These are phyloP conservation scores for Zea luxurians DNA, from an alignment of 176 grass and related monocot species.

Conservation along the genomic window DNA sequence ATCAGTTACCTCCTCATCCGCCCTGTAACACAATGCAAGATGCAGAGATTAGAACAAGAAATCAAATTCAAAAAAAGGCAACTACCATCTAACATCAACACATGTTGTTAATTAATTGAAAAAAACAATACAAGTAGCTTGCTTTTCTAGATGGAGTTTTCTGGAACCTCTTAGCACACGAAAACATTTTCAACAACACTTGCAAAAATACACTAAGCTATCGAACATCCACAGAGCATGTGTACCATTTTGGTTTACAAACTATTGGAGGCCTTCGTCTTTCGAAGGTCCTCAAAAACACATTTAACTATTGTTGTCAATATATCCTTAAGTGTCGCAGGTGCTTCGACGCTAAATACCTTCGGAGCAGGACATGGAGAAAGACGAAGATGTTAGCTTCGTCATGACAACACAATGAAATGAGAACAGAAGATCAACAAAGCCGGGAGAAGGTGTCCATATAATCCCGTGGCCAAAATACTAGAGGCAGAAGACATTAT, in stretches of 20 bases:
- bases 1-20: constrained; percentile 75
- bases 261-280: too few relatives aligned
- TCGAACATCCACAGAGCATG: background rate
- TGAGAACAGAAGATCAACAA: too few relatives aligned
- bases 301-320: too few relatives aligned
- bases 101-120: background rate
- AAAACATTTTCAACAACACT: constrained; percentile 8
- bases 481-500: too few relatives aligned
- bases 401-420: too few relatives aligned
- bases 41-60: constrained; percentile 11
- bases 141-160: background rate
- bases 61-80: background rate
- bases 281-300: too few relatives aligned
- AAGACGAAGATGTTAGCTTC: too few relatives aligned
- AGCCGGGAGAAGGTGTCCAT: too few relatives aligned
- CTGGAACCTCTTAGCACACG: background rate
- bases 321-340: too few relatives aligned
- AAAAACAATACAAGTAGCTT: background rate
- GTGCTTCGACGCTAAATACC: too few relatives aligned
- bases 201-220: constrained; percentile 11
- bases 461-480: too few relatives aligned
- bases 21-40: constrained; percentile 48
- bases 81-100: background rate
- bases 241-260: background rate
- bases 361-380: too few relatives aligned